Conservation (phyloP, 352 stramenopile genomes). For the Phytophthora cryptogea region DNA sequence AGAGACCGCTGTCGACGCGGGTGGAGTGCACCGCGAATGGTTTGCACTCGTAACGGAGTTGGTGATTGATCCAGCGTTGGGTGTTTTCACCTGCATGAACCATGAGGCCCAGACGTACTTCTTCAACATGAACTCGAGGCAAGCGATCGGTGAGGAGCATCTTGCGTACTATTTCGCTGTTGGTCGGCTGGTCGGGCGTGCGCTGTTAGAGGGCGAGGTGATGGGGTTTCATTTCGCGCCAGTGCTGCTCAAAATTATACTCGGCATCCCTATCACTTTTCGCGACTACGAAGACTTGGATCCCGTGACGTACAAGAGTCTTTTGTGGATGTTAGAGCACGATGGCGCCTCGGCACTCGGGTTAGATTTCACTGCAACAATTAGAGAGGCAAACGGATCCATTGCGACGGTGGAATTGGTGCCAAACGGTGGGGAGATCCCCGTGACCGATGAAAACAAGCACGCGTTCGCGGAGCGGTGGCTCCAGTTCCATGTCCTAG, state of each 20-base stretch:
- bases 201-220: slow-evolving; percentile 87
- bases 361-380: slow-evolving; percentile 46
- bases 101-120: slow-evolving; percentile 52
- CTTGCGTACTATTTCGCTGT: slow-evolving; percentile 50
- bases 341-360: slow-evolving; percentile 41
- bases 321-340: slow-evolving; percentile 56
- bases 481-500: slow-evolving; percentile 91
- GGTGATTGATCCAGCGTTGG: slow-evolving; percentile 36
- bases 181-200: slow-evolving; percentile 52
- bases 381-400: slow-evolving; percentile 17
- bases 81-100: slow-evolving; percentile 51
- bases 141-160: slow-evolving; percentile 37
- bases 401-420: slow-evolving; percentile 47
- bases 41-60: slow-evolving; percentile 66
- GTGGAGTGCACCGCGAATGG: slow-evolving; percentile 81
- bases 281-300: slow-evolving; percentile 51
- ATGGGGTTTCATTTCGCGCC: slow-evolving; percentile 89
- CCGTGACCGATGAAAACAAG: slow-evolving; percentile 93
- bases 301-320: slow-evolving; percentile 46
- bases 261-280: slow-evolving; percentile 46
- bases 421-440: slow-evolving; percentile 42
- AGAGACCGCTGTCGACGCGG: slow-evolving; percentile 75
- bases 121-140: slow-evolving; percentile 48
- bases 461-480: slow-evolving; percentile 85
- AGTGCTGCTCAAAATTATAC: slow-evolving; percentile 53